phyloP scores from a whole-genome alignment of 2,329 filamentous ascomycete genomes.

The Fusarium torreyae region DNA sequence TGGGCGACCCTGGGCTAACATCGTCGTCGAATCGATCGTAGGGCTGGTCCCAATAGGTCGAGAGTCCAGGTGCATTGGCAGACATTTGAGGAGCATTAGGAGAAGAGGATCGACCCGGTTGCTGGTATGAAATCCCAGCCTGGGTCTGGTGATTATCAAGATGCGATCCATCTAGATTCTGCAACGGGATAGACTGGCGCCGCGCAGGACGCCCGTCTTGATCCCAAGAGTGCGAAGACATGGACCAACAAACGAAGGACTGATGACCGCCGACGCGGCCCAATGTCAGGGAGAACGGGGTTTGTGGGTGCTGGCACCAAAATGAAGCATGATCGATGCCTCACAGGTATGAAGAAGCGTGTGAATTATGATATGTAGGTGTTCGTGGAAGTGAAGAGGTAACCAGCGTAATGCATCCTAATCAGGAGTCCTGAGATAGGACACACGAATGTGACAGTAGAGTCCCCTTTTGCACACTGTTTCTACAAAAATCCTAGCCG shows the following conservation, averaged over 20 bases:
- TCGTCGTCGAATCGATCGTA: constrained; percentile 58
- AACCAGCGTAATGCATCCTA: constrained; percentile 33
- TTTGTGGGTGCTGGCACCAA: constrained; percentile 17
- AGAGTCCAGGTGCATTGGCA: constrained; percentile 61
- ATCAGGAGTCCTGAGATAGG: constrained; percentile 45
- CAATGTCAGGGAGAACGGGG: constrained; percentile 39
- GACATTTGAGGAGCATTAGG: constrained; percentile 38
- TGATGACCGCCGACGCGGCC: constrained; percentile 44
- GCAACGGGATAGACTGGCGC: constrained; percentile 77
- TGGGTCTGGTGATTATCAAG: constrained; percentile 28
- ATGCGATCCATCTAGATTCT: constrained; percentile 65
- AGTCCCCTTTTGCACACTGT: constrained; percentile 36
- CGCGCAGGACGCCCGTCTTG: constrained; percentile 48
- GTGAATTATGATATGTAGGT: constrained; percentile 29
- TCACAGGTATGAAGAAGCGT: constrained; percentile 17
- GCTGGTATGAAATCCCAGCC: constrained; percentile 25
- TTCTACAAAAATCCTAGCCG: constrained; percentile 7
- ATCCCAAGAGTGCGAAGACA: constrained; percentile 52
- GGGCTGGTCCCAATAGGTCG: constrained; percentile 68
- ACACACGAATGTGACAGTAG: constrained; percentile 35
- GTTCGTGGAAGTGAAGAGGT: constrained; percentile 35
- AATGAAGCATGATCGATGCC: constrained; percentile 43
- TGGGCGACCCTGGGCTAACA: constrained; percentile 63
- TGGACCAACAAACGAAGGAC: constrained; percentile 42
- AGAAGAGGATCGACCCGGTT: constrained; percentile 21